Percentiles rank a stretch among this genome's conserved stretches.
phyloP scores from a whole-genome alignment of 441 rosid genomes.

The Populus tomentosa region DNA sequence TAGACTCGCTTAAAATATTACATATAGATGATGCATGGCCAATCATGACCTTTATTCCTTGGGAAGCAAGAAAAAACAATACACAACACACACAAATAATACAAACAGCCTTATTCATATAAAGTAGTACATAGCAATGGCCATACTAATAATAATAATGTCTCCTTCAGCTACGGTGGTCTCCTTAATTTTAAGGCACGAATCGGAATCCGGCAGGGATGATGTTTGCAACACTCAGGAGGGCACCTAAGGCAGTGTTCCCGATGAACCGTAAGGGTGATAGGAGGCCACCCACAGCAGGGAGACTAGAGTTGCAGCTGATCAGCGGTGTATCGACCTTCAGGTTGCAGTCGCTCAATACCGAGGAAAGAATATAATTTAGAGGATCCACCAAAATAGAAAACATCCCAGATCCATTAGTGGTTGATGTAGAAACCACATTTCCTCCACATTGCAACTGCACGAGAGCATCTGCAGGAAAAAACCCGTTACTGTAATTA shows the following conservation, averaged over 20 bases:
- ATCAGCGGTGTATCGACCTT: slow-evolving; percentile 38
- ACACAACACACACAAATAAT: too few relatives aligned
- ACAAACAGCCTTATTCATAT: too few relatives aligned
- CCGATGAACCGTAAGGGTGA: slow-evolving; percentile 34
- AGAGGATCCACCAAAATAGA: slow-evolving; percentile 36
- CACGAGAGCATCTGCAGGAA: slow-evolving; percentile 38
- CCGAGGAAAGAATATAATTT: slow-evolving; percentile 21
- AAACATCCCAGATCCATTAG: slow-evolving; percentile 33
- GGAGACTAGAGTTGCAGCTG: slow-evolving; percentile 32
- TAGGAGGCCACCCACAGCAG: slow-evolving; percentile 20
- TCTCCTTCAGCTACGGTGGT: neutral
- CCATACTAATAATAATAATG: too few relatives aligned
- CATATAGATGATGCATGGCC: too few relatives aligned
- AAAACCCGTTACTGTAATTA: too few relatives aligned
- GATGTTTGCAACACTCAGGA: slow-evolving; percentile 27
- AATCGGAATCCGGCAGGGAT: slow-evolving; percentile 32
- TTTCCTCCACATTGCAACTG: slow-evolving; percentile 36
- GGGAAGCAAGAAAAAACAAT: too few relatives aligned
- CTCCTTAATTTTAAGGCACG: neutral
- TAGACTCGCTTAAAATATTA: too few relatives aligned
- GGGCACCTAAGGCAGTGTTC: slow-evolving; percentile 24
- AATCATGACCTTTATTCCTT: too few relatives aligned
- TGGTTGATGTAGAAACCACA: slow-evolving; percentile 31
- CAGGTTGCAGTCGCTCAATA: slow-evolving; percentile 32
- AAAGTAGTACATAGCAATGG: too few relatives aligned